Conservation (phyloP, 164 flowering plant genomes). For the Berberis thunbergii region DNA sequence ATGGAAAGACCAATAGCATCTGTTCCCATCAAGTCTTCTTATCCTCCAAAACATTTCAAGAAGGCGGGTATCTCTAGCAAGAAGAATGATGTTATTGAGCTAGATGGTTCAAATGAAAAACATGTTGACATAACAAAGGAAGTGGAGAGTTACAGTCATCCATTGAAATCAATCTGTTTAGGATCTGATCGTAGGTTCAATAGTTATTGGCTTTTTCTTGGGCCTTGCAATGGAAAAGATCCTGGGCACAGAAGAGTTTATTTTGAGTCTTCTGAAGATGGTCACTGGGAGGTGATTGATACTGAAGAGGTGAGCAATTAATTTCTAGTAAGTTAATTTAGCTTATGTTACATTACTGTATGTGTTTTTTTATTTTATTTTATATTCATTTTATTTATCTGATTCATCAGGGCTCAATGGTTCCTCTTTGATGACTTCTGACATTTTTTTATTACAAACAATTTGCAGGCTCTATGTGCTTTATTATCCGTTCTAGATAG, state of each 20-base stretch:
- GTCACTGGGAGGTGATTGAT: slow-evolving; percentile 94
- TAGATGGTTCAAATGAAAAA: neutral
- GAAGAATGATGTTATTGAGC: slow-evolving; percentile 6
- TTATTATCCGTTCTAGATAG: slow-evolving; percentile 58
- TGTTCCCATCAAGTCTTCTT: slow-evolving; percentile 46
- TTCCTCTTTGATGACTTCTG: neutral
- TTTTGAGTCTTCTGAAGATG: slow-evolving; percentile 99
- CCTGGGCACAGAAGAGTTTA: slow-evolving; percentile 88
- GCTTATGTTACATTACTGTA: too few relatives aligned
- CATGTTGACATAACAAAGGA: slow-evolving; percentile 7
- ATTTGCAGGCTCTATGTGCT: slow-evolving; percentile 56
- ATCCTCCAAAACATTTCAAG: slow-evolving; percentile 17
- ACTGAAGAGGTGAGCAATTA: slow-evolving; percentile 58
- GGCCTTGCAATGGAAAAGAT: slow-evolving; percentile 72
- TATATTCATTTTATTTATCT: too few relatives aligned
- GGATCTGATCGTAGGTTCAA: slow-evolving; percentile 97
- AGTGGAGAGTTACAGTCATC: slow-evolving; percentile 33
- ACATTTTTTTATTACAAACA: neutral
- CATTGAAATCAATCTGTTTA: slow-evolving; percentile 75
- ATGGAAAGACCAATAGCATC: slow-evolving; percentile 14
- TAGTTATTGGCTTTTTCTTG: slow-evolving; percentile 95
- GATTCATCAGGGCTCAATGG: too few relatives aligned
- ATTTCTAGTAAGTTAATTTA: neutral
- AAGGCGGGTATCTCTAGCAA: slow-evolving; percentile 19
- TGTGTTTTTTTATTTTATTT: too few relatives aligned